Percentiles rank a stretch among this genome's conserved stretches.
Evolutionary conservation across 805 yeast species (phyloP).

Genomic region (Yarrowia bubula): DNA sequence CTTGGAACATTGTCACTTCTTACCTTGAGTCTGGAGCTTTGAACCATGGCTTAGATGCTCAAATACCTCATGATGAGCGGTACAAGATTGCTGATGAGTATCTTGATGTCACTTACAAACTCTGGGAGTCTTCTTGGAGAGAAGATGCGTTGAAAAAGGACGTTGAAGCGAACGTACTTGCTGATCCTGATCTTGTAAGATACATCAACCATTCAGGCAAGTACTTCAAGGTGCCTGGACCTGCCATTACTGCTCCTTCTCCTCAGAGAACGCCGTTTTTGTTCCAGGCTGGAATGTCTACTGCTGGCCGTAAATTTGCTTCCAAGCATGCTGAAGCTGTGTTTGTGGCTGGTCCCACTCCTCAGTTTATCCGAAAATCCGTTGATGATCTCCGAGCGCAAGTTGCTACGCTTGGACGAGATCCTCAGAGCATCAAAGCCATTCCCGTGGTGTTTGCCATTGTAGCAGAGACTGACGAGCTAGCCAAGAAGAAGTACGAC

Average conservation of each 20-base stretch:
- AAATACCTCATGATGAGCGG: slow-evolving; percentile 45
- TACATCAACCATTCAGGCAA: slow-evolving; percentile 46
- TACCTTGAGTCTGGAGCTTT: slow-evolving; percentile 47
- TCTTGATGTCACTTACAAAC: slow-evolving; percentile 43
- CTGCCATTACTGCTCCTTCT: slow-evolving; percentile 45
- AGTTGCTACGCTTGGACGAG: slow-evolving; percentile 42
- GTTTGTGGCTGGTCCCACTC: slow-evolving; percentile 43
- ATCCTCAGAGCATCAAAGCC: slow-evolving; percentile 43
- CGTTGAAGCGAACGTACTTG: slow-evolving; percentile 31
- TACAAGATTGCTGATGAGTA: slow-evolving; percentile 46
- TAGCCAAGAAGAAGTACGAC: slow-evolving; percentile 43
- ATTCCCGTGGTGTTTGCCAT: slow-evolving; percentile 42
- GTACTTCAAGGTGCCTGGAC: slow-evolving; percentile 46
- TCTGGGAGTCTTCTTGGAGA: slow-evolving; percentile 48
- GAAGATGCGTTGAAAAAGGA: slow-evolving; percentile 44
- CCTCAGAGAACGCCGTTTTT: slow-evolving; percentile 48
- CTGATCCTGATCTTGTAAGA: slow-evolving; percentile 43
- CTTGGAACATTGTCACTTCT: slow-evolving; percentile 51
- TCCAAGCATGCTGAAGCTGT: slow-evolving; percentile 47
- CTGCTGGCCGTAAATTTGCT: slow-evolving; percentile 45
- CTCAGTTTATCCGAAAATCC: slow-evolving; percentile 38
- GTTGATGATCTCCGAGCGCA: slow-evolving; percentile 39
- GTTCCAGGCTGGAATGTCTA: slow-evolving; percentile 48
- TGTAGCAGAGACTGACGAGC: slow-evolving; percentile 45
- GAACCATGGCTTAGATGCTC: slow-evolving; percentile 42